These are phyloP conservation scores for Lactifluus piperatus DNA, from an alignment of 768 basidiomycete species.

Conservation along the genomic window DNA sequence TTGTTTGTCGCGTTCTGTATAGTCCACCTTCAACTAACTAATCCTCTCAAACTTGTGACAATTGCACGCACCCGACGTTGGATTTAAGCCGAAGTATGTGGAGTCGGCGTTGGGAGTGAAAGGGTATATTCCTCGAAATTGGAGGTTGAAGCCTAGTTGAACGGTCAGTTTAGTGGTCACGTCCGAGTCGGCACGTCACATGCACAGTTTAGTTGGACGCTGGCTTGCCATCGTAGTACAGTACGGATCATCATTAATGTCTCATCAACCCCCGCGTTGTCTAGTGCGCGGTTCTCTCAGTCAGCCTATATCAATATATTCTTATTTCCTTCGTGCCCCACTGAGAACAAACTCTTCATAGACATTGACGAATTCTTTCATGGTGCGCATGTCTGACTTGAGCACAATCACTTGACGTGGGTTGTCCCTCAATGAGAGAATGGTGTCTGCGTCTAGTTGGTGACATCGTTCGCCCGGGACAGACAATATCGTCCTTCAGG, in stretches of 20 bases:
- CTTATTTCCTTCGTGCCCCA: neutral
- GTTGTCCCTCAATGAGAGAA: neutral
- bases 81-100: neutral
- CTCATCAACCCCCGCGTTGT: neutral
- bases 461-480: slow-evolving; percentile 45
- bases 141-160: neutral
- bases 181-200: neutral
- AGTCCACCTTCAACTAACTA: neutral
- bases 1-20: neutral
- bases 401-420: neutral
- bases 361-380: slow-evolving; percentile 53
- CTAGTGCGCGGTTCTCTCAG: slow-evolving; percentile 9
- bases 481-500: slow-evolving; percentile 46
- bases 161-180: no score
- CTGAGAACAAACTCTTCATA: slow-evolving; percentile 19
- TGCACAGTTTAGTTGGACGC: neutral
- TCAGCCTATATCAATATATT: neutral
- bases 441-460: slow-evolving; percentile 31
- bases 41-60: neutral
- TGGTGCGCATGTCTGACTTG: slow-evolving; percentile 28
- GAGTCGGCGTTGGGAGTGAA: neutral
- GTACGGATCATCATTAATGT: neutral
- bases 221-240: neutral
- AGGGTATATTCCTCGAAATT: neutral
- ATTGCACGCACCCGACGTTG: neutral